Percentiles rank a stretch among this genome's conserved stretches.
These are phyloP conservation scores for Neonectria ditissima DNA, from an alignment of 2,329 filamentous ascomycete genomes.

Conservation along the genomic window DNA sequence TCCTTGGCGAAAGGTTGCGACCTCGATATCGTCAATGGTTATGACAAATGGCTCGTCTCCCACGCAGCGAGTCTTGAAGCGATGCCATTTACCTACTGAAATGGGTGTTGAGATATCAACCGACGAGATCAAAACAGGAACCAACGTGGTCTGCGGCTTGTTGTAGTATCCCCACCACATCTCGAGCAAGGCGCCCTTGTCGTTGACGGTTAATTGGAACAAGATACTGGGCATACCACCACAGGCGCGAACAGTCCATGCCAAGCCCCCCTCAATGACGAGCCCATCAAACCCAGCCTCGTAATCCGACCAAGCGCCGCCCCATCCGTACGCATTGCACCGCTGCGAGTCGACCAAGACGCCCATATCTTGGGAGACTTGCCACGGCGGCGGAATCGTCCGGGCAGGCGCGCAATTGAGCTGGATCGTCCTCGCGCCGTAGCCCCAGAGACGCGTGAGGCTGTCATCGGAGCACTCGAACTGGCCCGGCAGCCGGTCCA, in stretches of 20 bases:
- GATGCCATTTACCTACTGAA: background rate
- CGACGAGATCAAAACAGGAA: background rate
- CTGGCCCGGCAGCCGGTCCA: conserved; percentile 1
- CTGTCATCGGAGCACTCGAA: conserved; percentile 6
- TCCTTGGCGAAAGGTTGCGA: conserved; percentile 1
- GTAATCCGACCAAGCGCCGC: conserved; percentile 4
- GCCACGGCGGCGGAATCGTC: conserved; percentile 1
- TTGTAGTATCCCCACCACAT: conserved; percentile 14
- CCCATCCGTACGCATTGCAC: conserved; percentile 9
- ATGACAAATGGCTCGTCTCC: background rate
- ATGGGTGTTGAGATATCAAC: background rate
- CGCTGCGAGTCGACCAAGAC: conserved; percentile 6
- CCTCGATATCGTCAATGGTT: background rate
- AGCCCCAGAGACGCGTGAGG: conserved; percentile 3
- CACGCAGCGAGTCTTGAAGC: conserved; percentile 1
- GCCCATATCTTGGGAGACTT: conserved; percentile 2
- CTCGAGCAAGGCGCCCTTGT: background rate
- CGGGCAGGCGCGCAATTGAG: background rate
- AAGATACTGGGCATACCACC: conserved; percentile 1
- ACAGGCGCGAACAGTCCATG: background rate
- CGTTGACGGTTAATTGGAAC: background rate
- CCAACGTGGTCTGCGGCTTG: conserved; percentile 1
- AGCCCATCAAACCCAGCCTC: background rate
- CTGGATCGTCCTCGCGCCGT: conserved; percentile 4
- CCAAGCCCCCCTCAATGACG: background rate